Evolutionary conservation across 176 grass and related monocot genomes (phyloP).

Genomic region (sorghum (Sorghum bicolor)): DNA sequence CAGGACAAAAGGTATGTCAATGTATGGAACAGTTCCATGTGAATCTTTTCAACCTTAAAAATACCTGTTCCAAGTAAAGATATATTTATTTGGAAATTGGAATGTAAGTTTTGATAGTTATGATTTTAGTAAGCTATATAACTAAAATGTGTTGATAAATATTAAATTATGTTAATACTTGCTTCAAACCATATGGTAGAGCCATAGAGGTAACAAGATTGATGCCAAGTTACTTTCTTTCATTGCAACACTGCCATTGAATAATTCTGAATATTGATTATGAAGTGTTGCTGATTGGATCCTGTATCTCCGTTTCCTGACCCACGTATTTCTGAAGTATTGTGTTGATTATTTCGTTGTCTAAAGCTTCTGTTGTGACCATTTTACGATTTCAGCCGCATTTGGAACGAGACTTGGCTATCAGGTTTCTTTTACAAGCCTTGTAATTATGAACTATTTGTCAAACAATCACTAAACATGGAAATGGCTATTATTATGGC

Average conservation of each 20-base stretch:
- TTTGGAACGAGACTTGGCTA: constrained; percentile 99
- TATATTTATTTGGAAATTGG: neutral
- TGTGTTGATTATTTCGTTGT: neutral
- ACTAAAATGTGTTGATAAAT: constrained; percentile 1
- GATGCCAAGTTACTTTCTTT: neutral
- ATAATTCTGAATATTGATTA: neutral
- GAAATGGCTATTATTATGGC: constrained; percentile 99
- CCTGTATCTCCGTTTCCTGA: neutral
- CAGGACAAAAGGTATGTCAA: constrained; percentile 73
- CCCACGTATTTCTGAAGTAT: constrained; percentile 8
- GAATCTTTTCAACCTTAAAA: neutral
- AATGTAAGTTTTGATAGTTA: neutral
- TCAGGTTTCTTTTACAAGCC: constrained; percentile 95
- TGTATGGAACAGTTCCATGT: neutral
- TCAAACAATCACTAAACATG: constrained; percentile 99
- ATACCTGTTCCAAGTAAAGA: neutral
- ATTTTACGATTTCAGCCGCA: constrained; percentile 61
- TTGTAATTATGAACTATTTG: constrained; percentile 98
- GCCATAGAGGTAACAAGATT: neutral
- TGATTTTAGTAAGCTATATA: neutral
- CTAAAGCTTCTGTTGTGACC: neutral
- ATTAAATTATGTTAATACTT: neutral
- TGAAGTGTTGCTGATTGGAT: constrained; percentile 8
- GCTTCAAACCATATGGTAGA: neutral
- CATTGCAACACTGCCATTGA: neutral